Evolutionary conservation across 805 yeast species (phyloP), one percentile per base, ranked within the genome.

Genomic region (Candida tibetensis): DNA sequence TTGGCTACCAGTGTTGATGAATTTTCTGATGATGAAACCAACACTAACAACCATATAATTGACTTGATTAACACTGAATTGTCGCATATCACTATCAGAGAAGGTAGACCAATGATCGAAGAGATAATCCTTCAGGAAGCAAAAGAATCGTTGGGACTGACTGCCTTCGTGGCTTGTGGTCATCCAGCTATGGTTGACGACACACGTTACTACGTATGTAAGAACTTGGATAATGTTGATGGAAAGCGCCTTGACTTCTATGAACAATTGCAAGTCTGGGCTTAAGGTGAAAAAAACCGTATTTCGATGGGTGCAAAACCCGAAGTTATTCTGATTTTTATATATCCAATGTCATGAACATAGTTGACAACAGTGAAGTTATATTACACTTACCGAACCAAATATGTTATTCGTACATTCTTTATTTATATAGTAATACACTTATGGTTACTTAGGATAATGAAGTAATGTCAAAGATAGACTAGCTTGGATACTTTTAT

Each of bases 241-340:
- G 55, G 69, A 12, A 64, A 71, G 34, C 70, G 85, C 30, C 74
- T 85, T 14, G 90, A 82, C 44, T 80, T 80, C 51, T 81, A 69
- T 52, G 95, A 87, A 55, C 90, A 84, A 52, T 71, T 82, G 34
- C 88, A 83, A 61, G 69, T 74, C 10, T 85, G 95, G 95, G 64
- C 71, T 1, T 66, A 46, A 44, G 30, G 3, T 29, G n/a, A 22
- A 15, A 9, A 8, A 18, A 16, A 30, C 26, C 25, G 25, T 16
- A 5, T 25, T 22, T 10, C 17, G 32, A 22, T 32, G n/a, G 13
- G n/a, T n/a, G n/a, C n/a, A n/a, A n/a, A n/a, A n/a, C n/a, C n/a
- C n/a, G n/a, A n/a, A n/a, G n/a, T 30, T 30, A 30, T 27, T 27
- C 17, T 17, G 18, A 15, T 5, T 17, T 30, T 9, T 30, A 21